phyloP scores from a whole-genome alignment of 306 rosid species.

The Datisca glomerata region DNA sequence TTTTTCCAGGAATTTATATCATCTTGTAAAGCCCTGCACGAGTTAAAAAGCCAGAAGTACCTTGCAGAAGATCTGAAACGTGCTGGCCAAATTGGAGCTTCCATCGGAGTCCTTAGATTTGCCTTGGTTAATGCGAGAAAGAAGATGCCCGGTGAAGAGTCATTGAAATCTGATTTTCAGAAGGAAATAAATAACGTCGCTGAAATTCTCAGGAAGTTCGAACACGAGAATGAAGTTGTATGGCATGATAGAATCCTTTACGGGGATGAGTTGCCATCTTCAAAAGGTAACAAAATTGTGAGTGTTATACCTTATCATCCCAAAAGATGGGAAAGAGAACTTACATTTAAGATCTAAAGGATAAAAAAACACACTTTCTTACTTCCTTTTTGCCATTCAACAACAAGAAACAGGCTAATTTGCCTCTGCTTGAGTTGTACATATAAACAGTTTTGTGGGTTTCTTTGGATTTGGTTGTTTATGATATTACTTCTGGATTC shows the following conservation, averaged over 20 bases:
- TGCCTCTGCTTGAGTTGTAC: too few species aligned
- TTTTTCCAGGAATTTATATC: constrained; percentile 58
- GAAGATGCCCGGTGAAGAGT: constrained; percentile 30
- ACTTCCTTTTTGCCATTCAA: background rate
- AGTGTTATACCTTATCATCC: constrained; percentile 39
- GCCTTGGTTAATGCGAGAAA: constrained; percentile 27
- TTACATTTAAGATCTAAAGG: constrained; percentile 27
- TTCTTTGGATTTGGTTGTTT: too few species aligned
- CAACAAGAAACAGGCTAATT: too few species aligned
- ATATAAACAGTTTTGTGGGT: too few species aligned
- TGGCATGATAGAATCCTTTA: constrained; percentile 53
- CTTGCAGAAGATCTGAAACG: constrained; percentile 40
- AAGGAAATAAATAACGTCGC: constrained; percentile 33
- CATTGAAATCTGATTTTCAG: constrained; percentile 34
- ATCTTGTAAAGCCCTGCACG: constrained; percentile 42
- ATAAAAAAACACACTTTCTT: background rate
- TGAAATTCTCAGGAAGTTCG: constrained; percentile 47
- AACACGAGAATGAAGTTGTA: constrained; percentile 53
- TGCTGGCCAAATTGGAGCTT: constrained; percentile 38
- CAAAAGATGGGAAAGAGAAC: constrained; percentile 51
- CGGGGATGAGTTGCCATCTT: constrained; percentile 29
- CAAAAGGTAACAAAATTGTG: constrained; percentile 44
- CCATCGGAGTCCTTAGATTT: constrained; percentile 45
- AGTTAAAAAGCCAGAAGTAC: constrained; percentile 39
- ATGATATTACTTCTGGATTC: too few species aligned